Evolutionary conservation across 169 alveolate genomes (phyloP), one percentile per base, ranked within the genome.

Genomic region (Plasmodium ovale): DNA sequence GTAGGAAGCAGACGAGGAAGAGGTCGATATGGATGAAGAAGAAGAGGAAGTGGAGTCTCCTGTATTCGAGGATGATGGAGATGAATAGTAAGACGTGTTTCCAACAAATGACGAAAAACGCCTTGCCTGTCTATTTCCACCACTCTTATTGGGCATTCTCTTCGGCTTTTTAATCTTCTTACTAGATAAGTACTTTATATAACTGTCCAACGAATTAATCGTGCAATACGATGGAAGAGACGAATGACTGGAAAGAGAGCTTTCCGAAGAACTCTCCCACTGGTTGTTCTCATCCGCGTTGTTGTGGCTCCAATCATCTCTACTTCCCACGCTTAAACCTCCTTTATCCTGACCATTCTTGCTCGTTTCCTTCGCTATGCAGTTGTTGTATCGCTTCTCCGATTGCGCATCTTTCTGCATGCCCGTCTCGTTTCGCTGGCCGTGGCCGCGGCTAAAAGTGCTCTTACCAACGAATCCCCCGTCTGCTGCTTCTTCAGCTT

Each of bases 181-280:
- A 35, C 27, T 79, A 7, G 90, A 51, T 33, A 82, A 49, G 65
- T 82, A 64, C 33, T 82, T 82, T 33, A 82, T 65, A 42, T 82
- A 82, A 12, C 65, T 82, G 53, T 82, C 82, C 9, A 82, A 21
- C 6, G 90, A 65, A 19, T 65, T 82, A 6, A 44, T 67, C 54
- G 72, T 82, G 35, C 90, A 82, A 14, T 82, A 65, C 7, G 90
- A 82, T 16, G 72, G 82, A 16, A 65, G 64, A 33, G 90, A 82
- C 4, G 90, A 82, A 3, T 53, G 14, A 0, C 84, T 59, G 7
- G 90, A 65, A 19, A 49, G 2, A 5, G 84, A 65, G n/a, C n/a
- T n/a, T n/a, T n/a, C n/a, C n/a, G n/a, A n/a, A n/a, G n/a, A n/a
- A n/a, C n/a, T n/a, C n/a, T n/a, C n/a, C n/a, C n/a, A n/a, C n/a